Evolutionary conservation across 163 green algal genomes (phyloP), one percentile per base, ranked within the genome.

Genomic region (Chlamydomonas reinhardtii): DNA sequence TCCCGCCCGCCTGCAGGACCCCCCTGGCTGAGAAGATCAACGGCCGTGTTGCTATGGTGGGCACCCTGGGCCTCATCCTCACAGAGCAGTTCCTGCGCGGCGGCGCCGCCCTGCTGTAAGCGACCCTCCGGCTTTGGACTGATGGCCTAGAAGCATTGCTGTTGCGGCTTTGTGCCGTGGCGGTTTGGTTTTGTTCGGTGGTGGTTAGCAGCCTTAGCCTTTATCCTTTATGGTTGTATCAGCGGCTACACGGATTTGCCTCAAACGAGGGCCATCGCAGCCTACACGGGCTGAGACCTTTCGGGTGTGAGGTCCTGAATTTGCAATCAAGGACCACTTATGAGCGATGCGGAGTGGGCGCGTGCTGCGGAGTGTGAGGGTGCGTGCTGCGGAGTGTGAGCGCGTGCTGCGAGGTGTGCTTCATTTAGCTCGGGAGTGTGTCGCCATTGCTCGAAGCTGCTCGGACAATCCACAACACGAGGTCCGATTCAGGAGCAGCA

Each of bases 21-120:
- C 34, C 70, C 20, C 81, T 87, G 70, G 81, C 81, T 15, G 81
- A 87, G 70, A 87, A 87, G 71, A 0, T 87, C 35, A 87, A 87
- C 68, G 69, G 79, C 35, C 79, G 79, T 15, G 69, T 77, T 15
- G 79, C 79, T 0, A 85, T 85, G 79, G 48, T 85, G 34, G 79
- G 79, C 32, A 43, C n/a, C 25, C 54, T 85, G 79, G 79, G 79
- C 31, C 79, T 85, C 15, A 77, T 85, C 79, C 66, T 85, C 48
- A 52, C 25, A 4, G 79, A 85, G 54, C 79, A 85, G 66, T 78
- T 85, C 39, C 54, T 34, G 0, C 66, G 68, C 48, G 79, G 79
- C 54, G 79, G 79, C 4, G 79, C 79, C n/a, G 68, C 79, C 11
- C 69, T 85, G 15, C 25, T 85, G 29, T 85, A 64, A 85, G 17